A percentile compares a stretch with the other conserved stretches of the same genome.
Conservation (phyloP, 1,284 basidiomycete genomes). For the Marasmius fiardii region DNA sequence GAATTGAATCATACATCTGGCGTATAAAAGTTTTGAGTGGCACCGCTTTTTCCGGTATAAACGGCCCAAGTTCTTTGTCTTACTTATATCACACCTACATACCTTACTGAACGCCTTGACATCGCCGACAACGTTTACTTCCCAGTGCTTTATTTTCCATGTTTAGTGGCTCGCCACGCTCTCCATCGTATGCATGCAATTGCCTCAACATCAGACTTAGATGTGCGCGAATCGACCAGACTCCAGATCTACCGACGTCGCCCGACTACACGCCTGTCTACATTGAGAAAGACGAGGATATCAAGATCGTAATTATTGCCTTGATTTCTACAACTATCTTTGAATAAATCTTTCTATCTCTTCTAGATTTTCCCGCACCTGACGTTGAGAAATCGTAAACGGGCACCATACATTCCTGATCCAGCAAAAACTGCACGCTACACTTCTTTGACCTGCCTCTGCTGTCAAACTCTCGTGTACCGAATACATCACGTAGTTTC, state of each 20-base stretch:
- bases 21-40: not conserved
- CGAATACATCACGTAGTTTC: slow-evolving; percentile 63
- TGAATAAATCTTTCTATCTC: slow-evolving; percentile 16
- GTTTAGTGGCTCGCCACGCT: not conserved
- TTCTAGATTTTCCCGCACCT: slow-evolving; percentile 64
- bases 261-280: slow-evolving; percentile 53
- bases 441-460: slow-evolving; percentile 64
- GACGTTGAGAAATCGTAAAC: slow-evolving; percentile 61
- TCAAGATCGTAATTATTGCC: slow-evolving; percentile 53
- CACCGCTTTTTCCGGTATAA: not conserved
- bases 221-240: slow-evolving; percentile 21
- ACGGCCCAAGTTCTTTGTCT: not conserved
- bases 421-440: slow-evolving; percentile 51
- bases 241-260: slow-evolving; percentile 34
- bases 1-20: not conserved
- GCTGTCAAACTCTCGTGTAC: slow-evolving; percentile 65
- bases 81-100: no score
- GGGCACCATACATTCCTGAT: slow-evolving; percentile 40
- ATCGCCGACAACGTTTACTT: not conserved
- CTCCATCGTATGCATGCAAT: slow-evolving; percentile 48
- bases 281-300: slow-evolving; percentile 60
- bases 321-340: not conserved
- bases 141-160: not conserved
- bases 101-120: no score
- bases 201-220: slow-evolving; percentile 69